phyloP scores from a whole-genome alignment of 177 flowering plant genomes.

The Vitis hybrid region DNA sequence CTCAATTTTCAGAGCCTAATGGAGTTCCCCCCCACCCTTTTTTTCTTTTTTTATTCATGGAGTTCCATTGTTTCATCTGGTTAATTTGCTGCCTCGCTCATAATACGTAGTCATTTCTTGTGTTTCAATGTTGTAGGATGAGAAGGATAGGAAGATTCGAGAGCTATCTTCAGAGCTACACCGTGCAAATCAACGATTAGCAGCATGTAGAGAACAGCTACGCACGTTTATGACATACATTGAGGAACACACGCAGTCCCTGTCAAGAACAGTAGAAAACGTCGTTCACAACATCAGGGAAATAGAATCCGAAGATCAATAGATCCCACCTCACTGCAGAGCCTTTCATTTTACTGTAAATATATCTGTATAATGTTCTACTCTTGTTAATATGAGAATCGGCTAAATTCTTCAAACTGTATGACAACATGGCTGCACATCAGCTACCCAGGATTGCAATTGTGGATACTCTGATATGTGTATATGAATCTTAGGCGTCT shows the following conservation, averaged over 20 bases:
- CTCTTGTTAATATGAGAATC: not conserved
- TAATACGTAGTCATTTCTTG: not conserved
- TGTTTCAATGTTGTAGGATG: slow-evolving; percentile 10
- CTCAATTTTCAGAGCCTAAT: not conserved
- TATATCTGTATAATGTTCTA: not conserved
- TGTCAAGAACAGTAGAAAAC: slow-evolving; percentile 10
- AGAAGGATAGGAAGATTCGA: slow-evolving; percentile 17
- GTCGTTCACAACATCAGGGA: slow-evolving; percentile 12
- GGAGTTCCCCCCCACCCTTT: no score
- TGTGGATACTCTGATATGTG: not conserved
- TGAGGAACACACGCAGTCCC: slow-evolving; percentile 11
- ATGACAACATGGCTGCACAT: not conserved
- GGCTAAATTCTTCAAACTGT: not conserved
- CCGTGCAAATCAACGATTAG: slow-evolving; percentile 7
- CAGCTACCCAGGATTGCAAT: not conserved
- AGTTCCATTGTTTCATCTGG: not conserved
- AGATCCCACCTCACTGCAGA: not conserved
- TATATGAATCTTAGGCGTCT: not conserved
- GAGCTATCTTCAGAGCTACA: slow-evolving; percentile 16
- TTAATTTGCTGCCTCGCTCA: not conserved
- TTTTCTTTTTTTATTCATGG: no score
- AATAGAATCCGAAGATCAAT: slow-evolving; percentile 10
- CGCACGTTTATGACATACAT: slow-evolving; percentile 12
- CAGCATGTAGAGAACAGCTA: slow-evolving; percentile 20
- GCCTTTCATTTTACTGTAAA: not conserved